Conservation (phyloP, 805 yeast genomes). For the Yamadazyma sp. region DNA sequence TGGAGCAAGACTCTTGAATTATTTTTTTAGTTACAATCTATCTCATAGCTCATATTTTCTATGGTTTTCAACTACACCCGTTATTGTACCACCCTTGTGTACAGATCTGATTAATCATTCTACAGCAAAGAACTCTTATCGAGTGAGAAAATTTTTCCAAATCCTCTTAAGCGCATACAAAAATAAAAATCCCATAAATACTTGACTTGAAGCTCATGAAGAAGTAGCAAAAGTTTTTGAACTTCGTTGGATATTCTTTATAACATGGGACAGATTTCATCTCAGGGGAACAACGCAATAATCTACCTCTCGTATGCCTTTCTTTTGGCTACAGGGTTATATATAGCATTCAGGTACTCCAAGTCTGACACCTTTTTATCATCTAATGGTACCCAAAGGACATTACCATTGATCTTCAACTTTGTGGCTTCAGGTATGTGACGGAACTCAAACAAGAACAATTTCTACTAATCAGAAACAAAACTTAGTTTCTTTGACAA, state of each 20-base stretch:
- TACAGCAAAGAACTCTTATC: neutral
- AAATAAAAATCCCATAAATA: neutral
- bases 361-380: constrained; percentile 61
- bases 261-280: constrained; percentile 28
- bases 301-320: constrained; percentile 42
- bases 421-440: constrained; percentile 87
- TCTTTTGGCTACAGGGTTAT: constrained; percentile 39
- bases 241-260: no score
- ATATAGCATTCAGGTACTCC: constrained; percentile 55
- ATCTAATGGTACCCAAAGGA: constrained; percentile 78
- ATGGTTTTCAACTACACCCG: no score
- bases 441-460: neutral
- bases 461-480: neutral
- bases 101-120: no score
- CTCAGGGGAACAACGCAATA: constrained; percentile 45
- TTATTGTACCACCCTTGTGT: neutral
- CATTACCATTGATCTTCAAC: constrained; percentile 79
- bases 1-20: no score
- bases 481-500: neutral
- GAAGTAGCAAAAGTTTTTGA: neutral
- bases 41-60: neutral
- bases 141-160: constrained; percentile 3
- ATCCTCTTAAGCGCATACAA: constrained; percentile 10
- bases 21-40: no score
- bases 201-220: neutral